Evolutionary conservation across 176 grass and related monocot genomes (phyloP), one percentile per base, ranked within the genome.

Genomic region (Dendrocalamus sinicus): DNA sequence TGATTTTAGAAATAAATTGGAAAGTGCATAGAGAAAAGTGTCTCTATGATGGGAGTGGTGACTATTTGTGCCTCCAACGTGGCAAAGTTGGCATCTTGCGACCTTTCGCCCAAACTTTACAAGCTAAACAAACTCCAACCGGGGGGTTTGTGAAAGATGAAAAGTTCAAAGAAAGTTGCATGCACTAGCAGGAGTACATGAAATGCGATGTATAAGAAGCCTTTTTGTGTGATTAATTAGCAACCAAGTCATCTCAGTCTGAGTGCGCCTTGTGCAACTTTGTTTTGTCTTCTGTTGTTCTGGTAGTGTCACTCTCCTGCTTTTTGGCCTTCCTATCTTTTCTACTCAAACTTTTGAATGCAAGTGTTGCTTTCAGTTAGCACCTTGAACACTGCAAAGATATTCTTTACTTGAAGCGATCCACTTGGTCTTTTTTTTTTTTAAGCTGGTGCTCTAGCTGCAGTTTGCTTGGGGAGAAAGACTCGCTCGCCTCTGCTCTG

Each of bases 391-490:
- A 15, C 44, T 66, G 73, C 73, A 51, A 45, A 39, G 8, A 53
- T 48, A 79, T 90, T 90, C 57, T 65, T 90, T 87, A 83, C 79
- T 73, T 82, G 63, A 76, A 45, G 63, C 63, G 12, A 81, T 41
- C 61, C 77, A n/a, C 62, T 69, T 51, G 62, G 61, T 35, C 70
- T 76, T 86, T 70, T 43, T 16, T 76, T 86, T 70, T 43, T 16
- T 39, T 5, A 39, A n/a, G 73, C 63, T 40, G 60, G 55, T 70
- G 58, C 47, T 30, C 70, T 69, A 73, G 52, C 55, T 39, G 68
- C n/a, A 62, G 64, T 72, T 86, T 86, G 83, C 78, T 90, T 90
- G 83, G 78, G 37, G 47, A 71, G 55, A 66, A 82, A 86, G 78
- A 47, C 26, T 71, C 83, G 46, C 3, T 43, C 20, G 20, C 76